These are phyloP conservation scores for Monosporozyma aerobia DNA, from an alignment of 805 yeast species.

Conservation along the genomic window DNA sequence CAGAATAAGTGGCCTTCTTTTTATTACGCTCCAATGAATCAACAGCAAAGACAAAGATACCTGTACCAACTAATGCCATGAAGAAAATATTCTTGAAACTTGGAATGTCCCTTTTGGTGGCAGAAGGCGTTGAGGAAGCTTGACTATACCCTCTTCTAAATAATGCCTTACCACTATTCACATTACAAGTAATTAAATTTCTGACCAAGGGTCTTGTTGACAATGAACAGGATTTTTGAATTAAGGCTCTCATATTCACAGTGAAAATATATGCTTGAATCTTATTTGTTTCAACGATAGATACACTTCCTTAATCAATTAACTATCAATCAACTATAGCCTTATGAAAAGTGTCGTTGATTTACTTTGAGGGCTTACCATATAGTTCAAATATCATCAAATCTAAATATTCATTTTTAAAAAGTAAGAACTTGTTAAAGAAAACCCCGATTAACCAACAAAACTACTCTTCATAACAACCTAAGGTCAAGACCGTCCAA, in stretches of 20 bases:
- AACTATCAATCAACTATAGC: not conserved
- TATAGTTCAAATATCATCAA: not conserved
- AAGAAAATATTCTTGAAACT: slow-evolving; percentile 34
- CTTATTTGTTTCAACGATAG: not conserved
- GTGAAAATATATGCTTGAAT: not conserved
- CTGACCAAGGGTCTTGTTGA: not conserved
- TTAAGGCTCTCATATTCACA: not conserved
- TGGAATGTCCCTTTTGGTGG: slow-evolving; percentile 16
- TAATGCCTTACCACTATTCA: not conserved
- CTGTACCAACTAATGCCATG: slow-evolving; percentile 39
- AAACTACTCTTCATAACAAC: not conserved
- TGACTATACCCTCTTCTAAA: not conserved
- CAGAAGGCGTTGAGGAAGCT: not conserved
- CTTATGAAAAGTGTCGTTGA: not conserved
- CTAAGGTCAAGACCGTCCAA: not conserved
- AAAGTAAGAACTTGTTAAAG: not conserved
- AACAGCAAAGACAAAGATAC: slow-evolving; percentile 33
- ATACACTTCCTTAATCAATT: not conserved
- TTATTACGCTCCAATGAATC: slow-evolving; percentile 30
- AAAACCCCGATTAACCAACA: not conserved
- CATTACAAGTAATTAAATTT: not conserved
- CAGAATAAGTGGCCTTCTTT: slow-evolving; percentile 29
- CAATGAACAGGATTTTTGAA: not conserved
- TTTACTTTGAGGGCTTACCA: not conserved
- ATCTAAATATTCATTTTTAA: not conserved